Evolutionary conservation across 345 rosid genomes (phyloP), one percentile per base, ranked within the genome.

Genomic region (Linum usitatissimum): DNA sequence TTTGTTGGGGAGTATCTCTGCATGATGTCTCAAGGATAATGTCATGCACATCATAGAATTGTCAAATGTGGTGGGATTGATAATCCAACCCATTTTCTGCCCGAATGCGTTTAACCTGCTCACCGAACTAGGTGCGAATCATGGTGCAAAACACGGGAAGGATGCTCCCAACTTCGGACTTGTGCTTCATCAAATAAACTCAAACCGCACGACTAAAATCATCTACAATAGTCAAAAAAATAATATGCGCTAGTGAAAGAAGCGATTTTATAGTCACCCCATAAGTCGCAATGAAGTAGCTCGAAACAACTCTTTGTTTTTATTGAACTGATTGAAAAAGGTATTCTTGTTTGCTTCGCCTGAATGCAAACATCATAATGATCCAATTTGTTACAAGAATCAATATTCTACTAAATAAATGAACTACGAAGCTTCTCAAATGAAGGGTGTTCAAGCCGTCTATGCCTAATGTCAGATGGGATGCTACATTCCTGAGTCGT

Each of bases 201-300:
- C 65, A 62, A 34, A 34, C 38, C 38, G 7, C 62, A 4, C 21
- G 14, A 18, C 74, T 18, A 59, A 4, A 66, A 63, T 69, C 65
- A 63, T 66, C 31, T 0, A 66, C 20, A 57, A 56, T 62, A 2
- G 21, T 67, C n/a, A 23, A 34, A 30, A 18, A 62, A 66, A 57
- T 57, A 70, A 0, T 3, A 6, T 0, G 57, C 68, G 0, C 36
- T 0, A 0, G 9, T 8, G 28, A 34, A 40, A 9, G 61, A 61
- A 12, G 17, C 1, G 1, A 62, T n/a, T 28, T 3, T 17, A n/a
- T 53, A 13, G 10, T 54, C 28, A 10, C 56, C 55, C n/a, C 9
- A 61, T 38, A 67, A 60, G 17, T 67, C 65, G 36, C 18, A 67
- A 10, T 67, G 64, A 2, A 67, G 34, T 23, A 71, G 39, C 9